Evolutionary conservation across 305 asterid species (phyloP).

Genomic region (Fraxinus platypoda): DNA sequence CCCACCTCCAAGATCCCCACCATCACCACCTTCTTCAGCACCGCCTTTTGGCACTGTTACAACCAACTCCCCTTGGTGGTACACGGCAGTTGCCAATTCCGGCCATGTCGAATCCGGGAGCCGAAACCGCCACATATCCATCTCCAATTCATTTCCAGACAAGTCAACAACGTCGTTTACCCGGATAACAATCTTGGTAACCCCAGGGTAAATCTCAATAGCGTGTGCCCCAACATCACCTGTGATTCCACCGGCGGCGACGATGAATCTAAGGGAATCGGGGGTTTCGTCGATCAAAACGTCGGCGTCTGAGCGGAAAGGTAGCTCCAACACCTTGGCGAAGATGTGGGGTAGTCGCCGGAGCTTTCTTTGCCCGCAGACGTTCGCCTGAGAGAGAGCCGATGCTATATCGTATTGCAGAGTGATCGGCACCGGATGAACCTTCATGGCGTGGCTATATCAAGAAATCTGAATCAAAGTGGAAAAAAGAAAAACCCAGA

Average conservation of each 20-base stretch:
- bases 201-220: constrained; percentile 77
- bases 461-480: not conserved
- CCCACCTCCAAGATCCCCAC: constrained; percentile 38
- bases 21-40: constrained; percentile 23
- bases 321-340: constrained; percentile 80
- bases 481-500: not conserved
- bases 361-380: constrained; percentile 70
- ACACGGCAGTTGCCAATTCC: constrained; percentile 63
- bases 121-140: constrained; percentile 85
- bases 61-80: constrained; percentile 67
- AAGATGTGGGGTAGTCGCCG: constrained; percentile 81
- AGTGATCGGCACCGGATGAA: not conserved
- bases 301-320: constrained; percentile 73
- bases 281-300: constrained; percentile 63
- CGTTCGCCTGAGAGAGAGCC: constrained; percentile 46
- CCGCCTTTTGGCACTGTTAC: constrained; percentile 75
- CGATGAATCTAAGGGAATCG: constrained; percentile 54
- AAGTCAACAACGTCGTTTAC: constrained; percentile 42
- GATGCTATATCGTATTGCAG: not conserved
- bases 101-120: constrained; percentile 65
- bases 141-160: constrained; percentile 56
- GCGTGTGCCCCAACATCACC: constrained; percentile 60
- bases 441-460: not conserved
- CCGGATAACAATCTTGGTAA: constrained; percentile 65
- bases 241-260: constrained; percentile 49